Evolutionary conservation across 331 rosid genomes (phyloP), one percentile per base, ranked within the genome.

Genomic region (Pyracantha coccinea): DNA sequence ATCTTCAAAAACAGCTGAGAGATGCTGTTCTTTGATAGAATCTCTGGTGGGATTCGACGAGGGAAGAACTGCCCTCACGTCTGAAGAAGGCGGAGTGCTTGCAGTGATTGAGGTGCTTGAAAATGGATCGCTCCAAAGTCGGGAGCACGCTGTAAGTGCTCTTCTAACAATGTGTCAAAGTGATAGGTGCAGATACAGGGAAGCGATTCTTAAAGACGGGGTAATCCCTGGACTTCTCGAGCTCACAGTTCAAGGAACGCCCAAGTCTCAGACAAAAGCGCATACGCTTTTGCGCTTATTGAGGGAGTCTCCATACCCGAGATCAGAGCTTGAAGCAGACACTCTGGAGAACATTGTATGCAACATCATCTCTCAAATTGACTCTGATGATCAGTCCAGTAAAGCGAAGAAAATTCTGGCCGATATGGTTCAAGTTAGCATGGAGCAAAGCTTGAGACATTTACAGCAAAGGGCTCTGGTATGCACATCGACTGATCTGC

Each of bases 171-270:
- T 94, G 97, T 93, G 98, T 25, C 79, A 89, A 77, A 93, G 88
- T n/a, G 96, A 94, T 73, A 83, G 99, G 33, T 85, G 88, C 72
- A 90, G 83, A 77, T 93, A 90, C 32, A 81, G 93, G 73, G 97
- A 90, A 68, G 90, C 96, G 6, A 88, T 93, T 62, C 90, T 93
- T 7, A 84, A 81, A 64, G 97, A 94, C 82, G 97, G 97, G 4
- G 98, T 93, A 4, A 93, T 93, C 66, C 98, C 98, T 1, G 96
- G 98, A 47, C 98, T 93, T 72, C 96, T 93, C 35, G 98, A 93
- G 83, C 88, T 93, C 23, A 90, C 98, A 3, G 98, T 90, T 71
- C 98, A 93, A 83, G 98, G 98, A 68, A 86, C 97, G 27, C 84
- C 86, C 1, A 87, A 87, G 81, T 85, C 97, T 60, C 91, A 85